Evolutionary conservation across 306 rosid species (phyloP).

Genomic region (Senna tora): DNA sequence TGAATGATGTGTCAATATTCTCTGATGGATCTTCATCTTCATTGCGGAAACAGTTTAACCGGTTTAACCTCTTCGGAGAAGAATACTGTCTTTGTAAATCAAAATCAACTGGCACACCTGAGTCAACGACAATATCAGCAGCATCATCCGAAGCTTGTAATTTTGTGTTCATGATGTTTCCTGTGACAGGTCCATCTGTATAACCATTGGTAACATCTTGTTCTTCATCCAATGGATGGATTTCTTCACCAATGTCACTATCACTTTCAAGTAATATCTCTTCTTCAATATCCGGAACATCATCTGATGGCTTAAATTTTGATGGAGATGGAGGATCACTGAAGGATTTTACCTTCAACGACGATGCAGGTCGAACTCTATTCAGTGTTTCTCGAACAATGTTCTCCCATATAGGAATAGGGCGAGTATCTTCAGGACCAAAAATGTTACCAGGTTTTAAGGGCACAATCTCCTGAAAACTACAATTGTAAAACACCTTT

Average conservation of each 20-base stretch:
- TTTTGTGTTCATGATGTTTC: slow-evolving; percentile 35
- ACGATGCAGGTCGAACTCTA: slow-evolving; percentile 54
- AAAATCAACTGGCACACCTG: slow-evolving; percentile 31
- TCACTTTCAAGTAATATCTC: slow-evolving; percentile 76
- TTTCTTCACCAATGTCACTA: slow-evolving; percentile 80
- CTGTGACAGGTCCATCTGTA: slow-evolving; percentile 33
- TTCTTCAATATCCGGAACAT: slow-evolving; percentile 68
- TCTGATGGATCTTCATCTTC: slow-evolving; percentile 34
- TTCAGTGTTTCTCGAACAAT: slow-evolving; percentile 71
- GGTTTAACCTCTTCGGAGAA: slow-evolving; percentile 61
- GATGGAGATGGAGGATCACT: slow-evolving; percentile 97
- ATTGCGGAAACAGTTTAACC: slow-evolving; percentile 65
- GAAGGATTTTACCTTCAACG: slow-evolving; percentile 68
- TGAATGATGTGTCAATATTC: slow-evolving; percentile 40
- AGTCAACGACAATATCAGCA: slow-evolving; percentile 40
- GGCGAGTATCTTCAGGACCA: slow-evolving; percentile 80
- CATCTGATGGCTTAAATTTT: slow-evolving; percentile 71
- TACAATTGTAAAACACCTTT: slow-evolving; percentile 45
- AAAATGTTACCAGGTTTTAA: slow-evolving; percentile 87
- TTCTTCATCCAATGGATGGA: slow-evolving; percentile 73
- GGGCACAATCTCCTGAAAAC: slow-evolving; percentile 98
- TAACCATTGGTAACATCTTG: slow-evolving; percentile 40
- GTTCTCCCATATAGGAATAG: slow-evolving; percentile 82
- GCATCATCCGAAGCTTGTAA: slow-evolving; percentile 47
- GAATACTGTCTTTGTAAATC: slow-evolving; percentile 54